Percentiles rank a stretch among this genome's conserved stretches.
Evolutionary conservation across 306 rosid species (phyloP).

Genomic region (Senna tora): DNA sequence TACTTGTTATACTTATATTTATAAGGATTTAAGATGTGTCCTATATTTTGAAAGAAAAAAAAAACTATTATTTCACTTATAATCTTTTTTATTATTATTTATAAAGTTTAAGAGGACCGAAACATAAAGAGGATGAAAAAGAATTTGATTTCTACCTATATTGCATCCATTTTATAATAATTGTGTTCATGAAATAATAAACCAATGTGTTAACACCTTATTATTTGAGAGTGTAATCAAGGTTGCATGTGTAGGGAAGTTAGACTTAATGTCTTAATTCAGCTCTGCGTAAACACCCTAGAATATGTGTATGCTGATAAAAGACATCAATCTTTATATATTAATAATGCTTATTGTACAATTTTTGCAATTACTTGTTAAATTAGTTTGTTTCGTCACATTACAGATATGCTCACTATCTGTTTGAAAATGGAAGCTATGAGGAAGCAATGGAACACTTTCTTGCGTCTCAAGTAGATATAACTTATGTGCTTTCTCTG

Average conservation of each 20-base stretch:
- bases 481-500: conserved; percentile 86
- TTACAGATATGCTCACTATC: conserved; percentile 93
- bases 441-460: conserved; percentile 99
- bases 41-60: conserved; percentile 20
- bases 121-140: conserved; percentile 2
- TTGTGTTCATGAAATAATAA: conserved; percentile 1
- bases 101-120: not conserved
- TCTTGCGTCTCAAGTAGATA: conserved; percentile 85
- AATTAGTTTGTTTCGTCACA: conserved; percentile 38
- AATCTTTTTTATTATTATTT: conserved; percentile 7
- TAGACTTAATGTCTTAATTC: conserved; percentile 28
- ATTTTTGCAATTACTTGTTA: conserved; percentile 19
- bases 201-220: conserved; percentile 8
- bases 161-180: not conserved
- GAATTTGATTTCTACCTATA: conserved; percentile 16
- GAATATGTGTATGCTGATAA: conserved; percentile 9
- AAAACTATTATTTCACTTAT: conserved; percentile 6
- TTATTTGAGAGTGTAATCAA: not conserved
- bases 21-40: conserved; percentile 15
- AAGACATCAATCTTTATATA: conserved; percentile 13
- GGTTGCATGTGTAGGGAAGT: not conserved
- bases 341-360: conserved; percentile 19
- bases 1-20: conserved; percentile 22
- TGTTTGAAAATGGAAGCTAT: conserved; percentile 89
- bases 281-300: conserved; percentile 3